Evolutionary conservation across 2,329 filamentous ascomycete species (phyloP).

Genomic region (Colletotrichum camelliae): DNA sequence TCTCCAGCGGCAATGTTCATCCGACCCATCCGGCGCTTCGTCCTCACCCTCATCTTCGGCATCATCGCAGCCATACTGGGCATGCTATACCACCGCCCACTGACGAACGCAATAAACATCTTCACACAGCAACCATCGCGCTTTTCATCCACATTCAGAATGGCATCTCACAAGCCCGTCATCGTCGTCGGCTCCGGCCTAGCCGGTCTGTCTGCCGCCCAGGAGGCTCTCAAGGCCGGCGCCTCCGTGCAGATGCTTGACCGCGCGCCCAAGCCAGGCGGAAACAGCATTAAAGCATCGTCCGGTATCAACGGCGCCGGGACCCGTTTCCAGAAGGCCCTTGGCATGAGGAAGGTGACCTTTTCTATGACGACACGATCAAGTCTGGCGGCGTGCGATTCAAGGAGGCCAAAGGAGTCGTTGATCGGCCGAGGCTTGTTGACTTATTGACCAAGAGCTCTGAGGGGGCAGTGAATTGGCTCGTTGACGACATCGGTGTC

Average conservation of each 20-base stretch:
- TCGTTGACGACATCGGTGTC: constrained; percentile 60
- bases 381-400: constrained; percentile 58
- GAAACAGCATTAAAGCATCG: constrained; percentile 71
- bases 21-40: constrained; percentile 7
- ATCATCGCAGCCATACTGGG: constrained; percentile 23
- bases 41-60: constrained; percentile 25
- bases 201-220: constrained; percentile 65
- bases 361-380: constrained; percentile 62
- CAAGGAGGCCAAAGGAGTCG: constrained; percentile 23
- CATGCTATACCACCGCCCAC: constrained; percentile 24
- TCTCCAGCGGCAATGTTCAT: not conserved
- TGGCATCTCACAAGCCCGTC: constrained; percentile 38
- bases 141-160: not conserved
- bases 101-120: not conserved
- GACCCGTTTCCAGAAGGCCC: constrained; percentile 58
- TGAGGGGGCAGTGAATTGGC: constrained; percentile 57
- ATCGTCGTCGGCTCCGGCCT: constrained; percentile 71
- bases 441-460: constrained; percentile 52
- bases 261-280: constrained; percentile 62
- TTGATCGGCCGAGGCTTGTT: constrained; percentile 51
- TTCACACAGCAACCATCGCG: not conserved
- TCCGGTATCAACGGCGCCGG: constrained; percentile 70
- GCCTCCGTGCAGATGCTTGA: constrained; percentile 64
- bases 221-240: constrained; percentile 57
- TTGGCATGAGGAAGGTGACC: constrained; percentile 35